Evolutionary conservation across 2,329 filamentous ascomycete genomes (phyloP).

Genomic region (Aspergillus sp.): DNA sequence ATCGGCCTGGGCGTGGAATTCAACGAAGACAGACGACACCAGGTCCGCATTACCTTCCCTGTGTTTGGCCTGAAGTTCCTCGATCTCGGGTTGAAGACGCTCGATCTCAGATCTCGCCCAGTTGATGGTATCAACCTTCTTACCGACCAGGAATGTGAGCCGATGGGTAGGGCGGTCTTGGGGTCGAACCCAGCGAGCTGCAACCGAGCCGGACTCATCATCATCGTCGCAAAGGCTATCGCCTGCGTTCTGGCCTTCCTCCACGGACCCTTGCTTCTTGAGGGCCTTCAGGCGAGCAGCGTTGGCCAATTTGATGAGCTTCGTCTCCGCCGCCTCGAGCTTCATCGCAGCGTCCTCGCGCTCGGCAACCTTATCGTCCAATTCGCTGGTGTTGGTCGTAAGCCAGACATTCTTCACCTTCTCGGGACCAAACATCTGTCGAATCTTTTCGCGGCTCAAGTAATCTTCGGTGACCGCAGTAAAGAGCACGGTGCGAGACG

Average conservation of each 20-base stretch:
- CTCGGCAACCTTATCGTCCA: slow-evolving; percentile 79
- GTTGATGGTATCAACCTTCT: slow-evolving; percentile 92
- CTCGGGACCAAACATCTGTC: slow-evolving; percentile 75
- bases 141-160: slow-evolving; percentile 70
- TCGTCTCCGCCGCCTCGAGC: slow-evolving; percentile 83
- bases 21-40: slow-evolving; percentile 81
- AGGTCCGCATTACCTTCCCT: slow-evolving; percentile 64
- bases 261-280: slow-evolving; percentile 57
- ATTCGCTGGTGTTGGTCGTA: slow-evolving; percentile 70
- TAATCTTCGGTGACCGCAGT: slow-evolving; percentile 80
- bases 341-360: slow-evolving; percentile 78
- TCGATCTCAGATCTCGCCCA: slow-evolving; percentile 80
- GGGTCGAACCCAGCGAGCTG: slow-evolving; percentile 71
- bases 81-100: slow-evolving; percentile 71
- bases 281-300: slow-evolving; percentile 67
- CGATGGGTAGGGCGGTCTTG: slow-evolving; percentile 78
- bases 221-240: slow-evolving; percentile 56
- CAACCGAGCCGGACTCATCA: slow-evolving; percentile 68
- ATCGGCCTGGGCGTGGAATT: slow-evolving; percentile 79
- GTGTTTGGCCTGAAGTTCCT: slow-evolving; percentile 68
- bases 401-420: slow-evolving; percentile 85
- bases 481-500: slow-evolving; percentile 86
- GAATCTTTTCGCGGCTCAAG: slow-evolving; percentile 73
- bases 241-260: slow-evolving; percentile 34
- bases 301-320: slow-evolving; percentile 79